These are phyloP conservation scores for Quercus variabilis DNA, from an alignment of 306 rosid species.

Conservation along the genomic window DNA sequence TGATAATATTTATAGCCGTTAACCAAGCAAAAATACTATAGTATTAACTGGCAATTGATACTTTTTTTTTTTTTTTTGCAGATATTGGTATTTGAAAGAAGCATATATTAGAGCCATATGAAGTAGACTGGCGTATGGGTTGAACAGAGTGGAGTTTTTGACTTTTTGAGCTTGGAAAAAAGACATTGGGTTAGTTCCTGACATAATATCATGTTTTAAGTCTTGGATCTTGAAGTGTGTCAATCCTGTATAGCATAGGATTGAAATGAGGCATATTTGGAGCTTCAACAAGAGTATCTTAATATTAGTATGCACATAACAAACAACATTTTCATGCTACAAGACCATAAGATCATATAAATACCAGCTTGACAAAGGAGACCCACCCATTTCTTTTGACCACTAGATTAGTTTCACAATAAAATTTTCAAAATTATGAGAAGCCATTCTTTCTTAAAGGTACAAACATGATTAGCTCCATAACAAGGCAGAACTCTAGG, in stretches of 20 bases:
- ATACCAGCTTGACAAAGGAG: too few species aligned
- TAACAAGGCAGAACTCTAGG: too few species aligned
- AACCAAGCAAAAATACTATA: not conserved
- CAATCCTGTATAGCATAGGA: not conserved
- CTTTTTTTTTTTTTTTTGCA: conserved; percentile 25
- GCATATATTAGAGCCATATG: conserved; percentile 83
- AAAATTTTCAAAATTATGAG: too few species aligned
- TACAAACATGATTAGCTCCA: too few species aligned
- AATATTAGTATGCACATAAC: too few species aligned
- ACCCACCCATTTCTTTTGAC: too few species aligned
- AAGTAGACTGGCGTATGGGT: conserved; percentile 55
- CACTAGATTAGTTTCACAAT: too few species aligned
- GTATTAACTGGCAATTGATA: not conserved
- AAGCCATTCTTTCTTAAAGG: too few species aligned
- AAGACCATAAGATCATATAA: too few species aligned
- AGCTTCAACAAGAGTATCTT: too few species aligned
- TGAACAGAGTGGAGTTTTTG: conserved; percentile 80
- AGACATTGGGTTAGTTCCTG: conserved; percentile 53
- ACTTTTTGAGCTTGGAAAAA: conserved; percentile 58
- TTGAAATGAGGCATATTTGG: not conserved
- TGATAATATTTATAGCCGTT: not conserved
- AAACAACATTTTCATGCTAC: too few species aligned
- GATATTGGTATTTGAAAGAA: conserved; percentile 89
- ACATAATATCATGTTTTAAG: not conserved
- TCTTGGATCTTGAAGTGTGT: not conserved